Conservation (phyloP, 2,329 filamentous ascomycete species). For the Sporothrix variecibatus region DNA sequence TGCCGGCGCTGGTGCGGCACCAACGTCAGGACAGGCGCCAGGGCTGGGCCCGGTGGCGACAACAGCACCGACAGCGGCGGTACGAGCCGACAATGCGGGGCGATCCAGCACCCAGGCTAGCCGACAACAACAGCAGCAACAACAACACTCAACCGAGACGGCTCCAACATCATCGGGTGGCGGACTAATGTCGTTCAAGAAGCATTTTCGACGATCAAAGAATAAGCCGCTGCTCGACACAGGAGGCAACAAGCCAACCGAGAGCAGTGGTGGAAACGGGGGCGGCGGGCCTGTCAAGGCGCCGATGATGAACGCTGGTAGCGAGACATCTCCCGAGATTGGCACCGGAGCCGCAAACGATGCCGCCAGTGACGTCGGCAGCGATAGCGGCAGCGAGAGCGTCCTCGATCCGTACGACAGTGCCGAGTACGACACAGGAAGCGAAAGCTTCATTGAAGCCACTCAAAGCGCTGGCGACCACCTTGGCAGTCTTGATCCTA, state of each 20-base stretch:
- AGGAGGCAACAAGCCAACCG: neutral
- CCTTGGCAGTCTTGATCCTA: neutral
- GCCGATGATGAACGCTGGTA: slow-evolving; percentile 3
- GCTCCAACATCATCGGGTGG: neutral
- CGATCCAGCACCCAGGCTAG: neutral
- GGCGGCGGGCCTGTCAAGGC: neutral
- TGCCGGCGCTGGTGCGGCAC: neutral
- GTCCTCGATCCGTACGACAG: neutral
- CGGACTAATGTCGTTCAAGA: slow-evolving; percentile 9
- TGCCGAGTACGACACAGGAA: neutral
- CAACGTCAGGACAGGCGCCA: neutral
- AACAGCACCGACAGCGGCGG: neutral
- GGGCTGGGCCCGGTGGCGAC: neutral
- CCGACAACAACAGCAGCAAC: neutral
- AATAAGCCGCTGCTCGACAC: neutral
- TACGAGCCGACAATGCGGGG: neutral
- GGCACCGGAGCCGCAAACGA: neutral
- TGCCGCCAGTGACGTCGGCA: neutral
- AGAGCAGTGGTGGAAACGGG: neutral
- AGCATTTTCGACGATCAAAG: slow-evolving; percentile 13
- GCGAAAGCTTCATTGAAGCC: neutral
- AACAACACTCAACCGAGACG: neutral
- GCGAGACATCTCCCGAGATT: neutral
- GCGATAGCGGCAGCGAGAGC: neutral
- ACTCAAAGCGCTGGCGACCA: neutral